These are phyloP conservation scores for Solanum medicagineum DNA, from an alignment of 257 asterid genomes.

Conservation along the genomic window DNA sequence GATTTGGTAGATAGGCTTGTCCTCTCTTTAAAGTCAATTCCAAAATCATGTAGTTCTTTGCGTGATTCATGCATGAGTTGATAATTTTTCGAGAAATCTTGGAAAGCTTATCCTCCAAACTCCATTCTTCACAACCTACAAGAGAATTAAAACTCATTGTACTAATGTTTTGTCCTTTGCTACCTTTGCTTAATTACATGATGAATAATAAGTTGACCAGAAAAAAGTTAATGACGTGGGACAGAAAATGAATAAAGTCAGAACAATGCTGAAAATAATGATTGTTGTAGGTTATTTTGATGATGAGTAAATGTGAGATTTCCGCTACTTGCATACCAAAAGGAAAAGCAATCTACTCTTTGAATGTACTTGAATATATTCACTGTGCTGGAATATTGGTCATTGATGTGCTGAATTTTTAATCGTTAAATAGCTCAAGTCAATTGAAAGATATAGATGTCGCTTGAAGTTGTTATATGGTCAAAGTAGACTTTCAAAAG, in stretches of 20 bases:
- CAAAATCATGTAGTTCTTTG: neutral
- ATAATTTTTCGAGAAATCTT: neutral
- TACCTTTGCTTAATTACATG: neutral
- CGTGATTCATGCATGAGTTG: neutral
- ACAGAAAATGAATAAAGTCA: neutral
- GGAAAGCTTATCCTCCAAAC: neutral
- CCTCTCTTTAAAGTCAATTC: neutral
- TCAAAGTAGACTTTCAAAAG: neutral
- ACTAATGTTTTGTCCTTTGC: neutral
- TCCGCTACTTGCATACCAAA: neutral
- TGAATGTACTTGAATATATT: neutral
- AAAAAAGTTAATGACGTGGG: neutral
- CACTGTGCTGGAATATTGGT: neutral
- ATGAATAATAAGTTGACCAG: neutral
- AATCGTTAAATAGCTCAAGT: neutral
- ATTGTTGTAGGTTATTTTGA: neutral
- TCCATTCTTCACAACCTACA: neutral
- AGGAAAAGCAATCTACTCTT: neutral
- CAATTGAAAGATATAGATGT: neutral
- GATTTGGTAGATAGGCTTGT: neutral
- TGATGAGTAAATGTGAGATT: neutral
- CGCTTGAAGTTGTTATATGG: neutral
- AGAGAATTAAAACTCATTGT: neutral
- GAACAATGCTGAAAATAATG: neutral
- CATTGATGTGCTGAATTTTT: neutral